A percentile compares a stretch with the other conserved stretches of the same genome.
Evolutionary conservation across 768 basidiomycete genomes (phyloP).

Genomic region (Thelephora aurantiotincta): DNA sequence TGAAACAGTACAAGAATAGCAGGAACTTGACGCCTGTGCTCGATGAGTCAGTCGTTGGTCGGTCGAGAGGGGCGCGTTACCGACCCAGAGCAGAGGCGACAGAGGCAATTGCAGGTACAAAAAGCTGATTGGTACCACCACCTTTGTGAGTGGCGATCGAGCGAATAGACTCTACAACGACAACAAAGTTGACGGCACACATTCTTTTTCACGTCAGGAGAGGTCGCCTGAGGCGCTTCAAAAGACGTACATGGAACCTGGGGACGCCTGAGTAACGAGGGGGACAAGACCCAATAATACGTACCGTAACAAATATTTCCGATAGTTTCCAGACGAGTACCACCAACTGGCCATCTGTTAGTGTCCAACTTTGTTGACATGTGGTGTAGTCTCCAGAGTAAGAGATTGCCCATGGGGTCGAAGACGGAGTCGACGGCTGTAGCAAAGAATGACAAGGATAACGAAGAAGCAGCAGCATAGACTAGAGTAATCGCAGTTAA

Average conservation of each 20-base stretch:
- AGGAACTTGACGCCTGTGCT: conserved; percentile 65
- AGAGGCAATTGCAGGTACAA: conserved; percentile 71
- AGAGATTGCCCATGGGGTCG: conserved; percentile 70
- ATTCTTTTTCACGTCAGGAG: conserved; percentile 35
- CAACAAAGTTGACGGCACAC: conserved; percentile 82
- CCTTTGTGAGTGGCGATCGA: conserved; percentile 45
- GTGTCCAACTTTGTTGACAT: conserved; percentile 58
- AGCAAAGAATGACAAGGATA: conserved; percentile 77
- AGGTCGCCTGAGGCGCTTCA: not conserved
- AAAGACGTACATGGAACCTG: conserved; percentile 34
- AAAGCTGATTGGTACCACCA: conserved; percentile 44
- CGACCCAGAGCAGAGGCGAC: conserved; percentile 74
- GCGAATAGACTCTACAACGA: conserved; percentile 78
- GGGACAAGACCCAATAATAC: conserved; percentile 6
- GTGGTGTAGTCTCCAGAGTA: conserved; percentile 69
- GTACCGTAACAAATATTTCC: conserved; percentile 79
- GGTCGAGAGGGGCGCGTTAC: conserved; percentile 6
- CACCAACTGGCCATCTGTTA: conserved; percentile 88
- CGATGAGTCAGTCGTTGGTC: not conserved
- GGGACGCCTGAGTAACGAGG: conserved; percentile 3
- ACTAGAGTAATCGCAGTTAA: conserved; percentile 29
- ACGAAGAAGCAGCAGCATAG: conserved; percentile 80
- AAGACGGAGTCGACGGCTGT: conserved; percentile 83
- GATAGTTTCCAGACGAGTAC: conserved; percentile 80
- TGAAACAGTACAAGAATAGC: conserved; percentile 78